phyloP scores from a whole-genome alignment of 2,329 filamentous ascomycete species.

The Aspergillus tanneri region DNA sequence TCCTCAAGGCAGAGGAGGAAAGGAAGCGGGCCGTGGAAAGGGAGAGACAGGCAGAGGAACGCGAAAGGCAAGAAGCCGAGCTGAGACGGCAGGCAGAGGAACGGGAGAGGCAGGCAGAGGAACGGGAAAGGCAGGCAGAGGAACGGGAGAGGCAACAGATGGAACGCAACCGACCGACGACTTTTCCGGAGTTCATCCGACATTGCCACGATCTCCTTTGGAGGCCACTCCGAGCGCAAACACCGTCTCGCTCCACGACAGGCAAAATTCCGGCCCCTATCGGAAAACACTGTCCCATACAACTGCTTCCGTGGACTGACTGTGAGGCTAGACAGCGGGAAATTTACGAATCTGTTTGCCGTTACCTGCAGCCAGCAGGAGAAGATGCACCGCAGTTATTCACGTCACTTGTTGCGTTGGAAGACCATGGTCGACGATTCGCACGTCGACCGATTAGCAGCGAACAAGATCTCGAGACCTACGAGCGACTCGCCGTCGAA shows the following conservation, averaged over 20 bases:
- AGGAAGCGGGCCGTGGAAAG: neutral
- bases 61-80: conserved; percentile 4
- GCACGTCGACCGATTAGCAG: conserved; percentile 14
- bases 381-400: conserved; percentile 7
- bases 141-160: conserved; percentile 4
- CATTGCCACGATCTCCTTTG: conserved; percentile 22
- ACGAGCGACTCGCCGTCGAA: conserved; percentile 25
- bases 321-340: conserved; percentile 18
- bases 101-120: neutral
- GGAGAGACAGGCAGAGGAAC: conserved; percentile 5
- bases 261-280: conserved; percentile 20
- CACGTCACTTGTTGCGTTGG: conserved; percentile 11
- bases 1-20: conserved; percentile 6
- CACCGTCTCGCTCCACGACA: conserved; percentile 22
- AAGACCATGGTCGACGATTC: conserved; percentile 12
- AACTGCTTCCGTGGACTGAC: conserved; percentile 21
- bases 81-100: too few relatives aligned
- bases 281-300: conserved; percentile 25
- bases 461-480: conserved; percentile 19
- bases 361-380: conserved; percentile 16
- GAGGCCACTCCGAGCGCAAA: conserved; percentile 13
- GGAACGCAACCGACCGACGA: conserved; percentile 16
- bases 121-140: conserved; percentile 3
- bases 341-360: conserved; percentile 21
- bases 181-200: conserved; percentile 22